Base-by-base conservation (phyloP, 2,329 filamentous ascomycete genomes). In the Teratosphaeria viscida region DNA sequence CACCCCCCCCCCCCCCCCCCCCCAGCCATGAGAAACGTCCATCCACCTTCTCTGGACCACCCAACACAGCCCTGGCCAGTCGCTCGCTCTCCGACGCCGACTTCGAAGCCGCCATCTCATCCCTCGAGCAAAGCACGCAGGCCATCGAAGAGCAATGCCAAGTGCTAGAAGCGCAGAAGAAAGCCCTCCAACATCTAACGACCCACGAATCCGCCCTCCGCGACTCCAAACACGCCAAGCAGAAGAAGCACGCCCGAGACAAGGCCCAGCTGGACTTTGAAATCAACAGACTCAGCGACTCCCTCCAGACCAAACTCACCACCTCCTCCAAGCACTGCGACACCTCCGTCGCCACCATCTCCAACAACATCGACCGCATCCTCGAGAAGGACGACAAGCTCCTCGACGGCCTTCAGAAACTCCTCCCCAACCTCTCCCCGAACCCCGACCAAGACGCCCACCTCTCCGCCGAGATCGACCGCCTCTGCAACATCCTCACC, bases 81-180 rank as follows among this genome's bases (percentile, higher is more conserved):
- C 79, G 79, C 58, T 78, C 81, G 5, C 71, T 87, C 54, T 74
- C 77, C 14, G 85, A 88, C 60, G 75, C 80, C 29, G 84, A 88
- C 57, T 75, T 89, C 59, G 77, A 77, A 57, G 72, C 76, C 49
- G 86, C 87, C 16, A 83, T 88, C 56, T 78, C 81, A 2, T 82
- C 86, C 57, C 76, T 90, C n/a, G 79, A 82, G 61, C 77, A 77
- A 43, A 88, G 86, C 1, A 89, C 87, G 0, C 79, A 79, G 19
- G 80, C 79, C 19, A 87, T 89, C 32, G 78, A 82, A 62, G 81
- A 81, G 70, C 86, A 89, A 67, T 85, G 80, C 32, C 82, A 84
- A 67, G 76, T 80, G 0, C 70, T 90, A 19, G 79, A 80, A 59
- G 77, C 80, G 56, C 86, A 90, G 70, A 82, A 83, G 61, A 80